A percentile compares a stretch with the other conserved stretches of the same genome.
phyloP scores from a whole-genome alignment of 2,329 filamentous ascomycete genomes.

The Alternaria ventricosa region DNA sequence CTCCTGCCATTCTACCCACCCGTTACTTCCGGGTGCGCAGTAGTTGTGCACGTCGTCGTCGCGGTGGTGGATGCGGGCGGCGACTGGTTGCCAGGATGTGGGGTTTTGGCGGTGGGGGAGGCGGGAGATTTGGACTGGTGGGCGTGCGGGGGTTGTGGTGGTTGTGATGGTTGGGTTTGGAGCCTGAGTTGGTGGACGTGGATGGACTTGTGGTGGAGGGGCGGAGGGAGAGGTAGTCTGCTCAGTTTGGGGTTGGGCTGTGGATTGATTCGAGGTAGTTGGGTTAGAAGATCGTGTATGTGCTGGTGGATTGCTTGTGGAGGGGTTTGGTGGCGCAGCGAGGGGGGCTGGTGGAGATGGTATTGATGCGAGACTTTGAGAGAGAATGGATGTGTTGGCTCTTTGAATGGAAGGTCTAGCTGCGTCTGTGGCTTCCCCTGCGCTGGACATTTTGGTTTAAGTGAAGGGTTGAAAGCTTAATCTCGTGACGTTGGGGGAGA shows the following conservation, averaged over 20 bases:
- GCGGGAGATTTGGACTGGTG: not conserved
- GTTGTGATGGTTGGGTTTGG: not conserved
- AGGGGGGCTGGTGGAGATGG: not conserved
- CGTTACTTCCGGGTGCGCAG: not conserved
- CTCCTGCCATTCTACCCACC: not conserved
- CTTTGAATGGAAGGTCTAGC: not conserved
- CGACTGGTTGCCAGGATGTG: not conserved
- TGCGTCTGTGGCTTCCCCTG: not conserved
- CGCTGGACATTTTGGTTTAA: not conserved
- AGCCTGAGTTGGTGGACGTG: not conserved
- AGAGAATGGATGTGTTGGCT: not conserved
- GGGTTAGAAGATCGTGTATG: not conserved
- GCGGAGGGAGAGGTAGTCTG: not conserved
- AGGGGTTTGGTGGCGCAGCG: not conserved
- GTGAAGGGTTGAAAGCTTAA: not conserved
- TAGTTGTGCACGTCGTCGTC: not conserved
- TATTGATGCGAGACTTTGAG: not conserved
- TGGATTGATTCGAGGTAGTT: not conserved
- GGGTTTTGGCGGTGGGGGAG: not conserved
- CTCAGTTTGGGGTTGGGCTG: not conserved
- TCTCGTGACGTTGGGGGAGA: too few relatives aligned
- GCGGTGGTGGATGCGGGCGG: not conserved
- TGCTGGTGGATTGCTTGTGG: not conserved
- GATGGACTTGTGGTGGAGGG: not conserved
- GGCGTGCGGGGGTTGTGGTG: not conserved